Base-by-base conservation (phyloP, 139 green algal species). In the Ettlia oleoabundans region DNA sequence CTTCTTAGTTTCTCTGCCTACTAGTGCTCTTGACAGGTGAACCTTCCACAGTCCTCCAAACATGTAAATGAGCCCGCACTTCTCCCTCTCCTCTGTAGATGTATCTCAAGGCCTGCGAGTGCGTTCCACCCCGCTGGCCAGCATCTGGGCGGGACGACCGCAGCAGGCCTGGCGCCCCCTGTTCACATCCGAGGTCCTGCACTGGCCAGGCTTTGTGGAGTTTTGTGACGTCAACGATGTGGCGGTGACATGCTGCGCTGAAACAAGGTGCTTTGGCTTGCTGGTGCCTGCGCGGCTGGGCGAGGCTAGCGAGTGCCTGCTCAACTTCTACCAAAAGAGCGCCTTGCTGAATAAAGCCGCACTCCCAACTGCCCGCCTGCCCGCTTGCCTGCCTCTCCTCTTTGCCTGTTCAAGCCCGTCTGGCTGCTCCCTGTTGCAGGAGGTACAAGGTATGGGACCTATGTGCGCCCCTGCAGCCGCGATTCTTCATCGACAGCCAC, bases 121-220 rank as follows among this genome's bases (percentile, higher is more conserved):
- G 73, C 73, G 73, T 13, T n/a, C 35, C 4, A 81, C 75, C 2
- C 75, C 58, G 28, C 58, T 81, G 28, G 28, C 75, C 6, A n/a
- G 13, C 28, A 30, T 81, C 28, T 38, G 58, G 15, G 58, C 40
- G 37, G 58, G 75, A 10, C 37, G 33, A 38, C 75, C 58, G 18
- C 58, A n/a, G n/a, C n/a, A 71, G 38, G 75, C 38, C 55, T 81
- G 75, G 75, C 76, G 76, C 63, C 67, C 89, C 8, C 84, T 93
- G 22, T 93, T 93, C 66, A 80, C 87, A 6, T 51, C 52, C 2
- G 89, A 93, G 75, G 79, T 53, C 41, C 72, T 93, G 37, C 37
- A 58, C 6, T 93, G 83, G 83, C 89, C 89, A 3, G 89, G 89
- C 47, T 93, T 93, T 78, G 89, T 93, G 6, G 89, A 93, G 84